Evolutionary conservation across 2,329 filamentous ascomycete species (phyloP).

Genomic region (Colletotrichum shisoi): DNA sequence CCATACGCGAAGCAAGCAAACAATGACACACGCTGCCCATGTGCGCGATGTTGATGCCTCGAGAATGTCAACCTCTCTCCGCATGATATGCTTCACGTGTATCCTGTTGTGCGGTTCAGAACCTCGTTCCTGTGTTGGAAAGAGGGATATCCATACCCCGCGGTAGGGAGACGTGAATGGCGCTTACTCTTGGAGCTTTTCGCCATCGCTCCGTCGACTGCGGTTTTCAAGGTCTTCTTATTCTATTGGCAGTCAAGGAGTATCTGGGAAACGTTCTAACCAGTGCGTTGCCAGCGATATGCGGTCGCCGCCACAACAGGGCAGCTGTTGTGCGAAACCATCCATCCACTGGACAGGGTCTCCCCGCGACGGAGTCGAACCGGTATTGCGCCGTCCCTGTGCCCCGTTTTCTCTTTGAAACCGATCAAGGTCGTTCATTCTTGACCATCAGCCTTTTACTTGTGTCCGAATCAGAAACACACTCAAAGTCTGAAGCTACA

Average conservation of each 20-base stretch:
- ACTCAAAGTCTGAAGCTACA: constrained; percentile 1
- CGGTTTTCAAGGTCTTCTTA: not conserved
- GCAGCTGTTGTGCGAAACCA: constrained; percentile 18
- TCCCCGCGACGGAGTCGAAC: constrained; percentile 4
- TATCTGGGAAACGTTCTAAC: not conserved
- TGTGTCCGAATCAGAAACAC: not conserved
- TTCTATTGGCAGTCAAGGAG: not conserved
- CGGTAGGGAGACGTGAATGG: not conserved
- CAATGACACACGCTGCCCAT: constrained; percentile 12
- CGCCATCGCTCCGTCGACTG: constrained; percentile 1
- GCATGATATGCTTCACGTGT: constrained; percentile 11
- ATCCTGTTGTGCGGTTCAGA: not conserved
- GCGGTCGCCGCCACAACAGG: not conserved
- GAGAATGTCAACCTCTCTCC: not conserved
- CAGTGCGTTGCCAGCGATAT: not conserved
- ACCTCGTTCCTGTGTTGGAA: not conserved
- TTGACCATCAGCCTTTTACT: constrained; percentile 3
- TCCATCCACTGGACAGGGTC: constrained; percentile 11
- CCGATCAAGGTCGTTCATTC: constrained; percentile 2
- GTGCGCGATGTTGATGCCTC: not conserved
- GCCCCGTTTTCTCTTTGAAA: constrained; percentile 24
- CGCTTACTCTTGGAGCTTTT: constrained; percentile 14
- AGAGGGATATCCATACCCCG: not conserved
- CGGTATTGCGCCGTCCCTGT: constrained; percentile 9
- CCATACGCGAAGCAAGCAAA: constrained; percentile 32